Conservation (phyloP, 495 filamentous ascomycete species). For the Articulospora tetracladia region DNA sequence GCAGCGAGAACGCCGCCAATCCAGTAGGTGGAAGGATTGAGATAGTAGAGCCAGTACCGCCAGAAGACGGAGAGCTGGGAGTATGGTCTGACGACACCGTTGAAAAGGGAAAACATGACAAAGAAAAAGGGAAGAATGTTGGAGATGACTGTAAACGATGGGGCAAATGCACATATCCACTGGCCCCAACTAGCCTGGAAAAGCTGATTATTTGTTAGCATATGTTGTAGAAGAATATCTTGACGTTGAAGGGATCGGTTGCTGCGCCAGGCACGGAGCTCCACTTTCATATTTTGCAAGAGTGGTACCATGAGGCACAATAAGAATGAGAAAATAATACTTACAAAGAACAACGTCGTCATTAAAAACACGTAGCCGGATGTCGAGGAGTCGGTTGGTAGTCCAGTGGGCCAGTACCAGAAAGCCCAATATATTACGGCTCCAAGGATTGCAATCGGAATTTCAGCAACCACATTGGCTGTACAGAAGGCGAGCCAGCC, state of each 20-base stretch:
- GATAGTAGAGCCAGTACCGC: constrained; percentile 76
- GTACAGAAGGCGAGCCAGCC: constrained; percentile 80
- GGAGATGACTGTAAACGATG: constrained; percentile 74
- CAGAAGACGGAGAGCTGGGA: constrained; percentile 62
- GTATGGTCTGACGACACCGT: constrained; percentile 68
- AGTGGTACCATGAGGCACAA: too few relatives aligned
- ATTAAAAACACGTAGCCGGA: constrained; percentile 85
- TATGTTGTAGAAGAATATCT: too few relatives aligned
- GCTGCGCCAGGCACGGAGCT: too few relatives aligned
- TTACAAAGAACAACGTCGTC: constrained; percentile 60
- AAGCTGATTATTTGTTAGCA: constrained; percentile 33
- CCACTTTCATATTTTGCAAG: too few relatives aligned
- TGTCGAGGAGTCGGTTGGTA: constrained; percentile 59
- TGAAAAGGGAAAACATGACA: constrained; percentile 71
- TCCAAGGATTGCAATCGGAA: constrained; percentile 64
- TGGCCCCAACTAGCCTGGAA: constrained; percentile 48
- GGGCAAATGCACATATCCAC: constrained; percentile 47
- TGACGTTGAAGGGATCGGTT: too few relatives aligned
- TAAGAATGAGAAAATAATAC: not conserved
- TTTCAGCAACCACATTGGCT: constrained; percentile 71
- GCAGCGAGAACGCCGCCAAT: constrained; percentile 59
- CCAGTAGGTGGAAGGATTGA: constrained; percentile 56
- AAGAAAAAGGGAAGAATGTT: constrained; percentile 78
- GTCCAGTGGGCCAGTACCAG: constrained; percentile 78
- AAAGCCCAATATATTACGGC: constrained; percentile 66